Percentiles rank a stretch among this genome's conserved stretches.
These are phyloP conservation scores for Alternaria sp. DNA, from an alignment of 2,329 filamentous ascomycete genomes.

Conservation along the genomic window DNA sequence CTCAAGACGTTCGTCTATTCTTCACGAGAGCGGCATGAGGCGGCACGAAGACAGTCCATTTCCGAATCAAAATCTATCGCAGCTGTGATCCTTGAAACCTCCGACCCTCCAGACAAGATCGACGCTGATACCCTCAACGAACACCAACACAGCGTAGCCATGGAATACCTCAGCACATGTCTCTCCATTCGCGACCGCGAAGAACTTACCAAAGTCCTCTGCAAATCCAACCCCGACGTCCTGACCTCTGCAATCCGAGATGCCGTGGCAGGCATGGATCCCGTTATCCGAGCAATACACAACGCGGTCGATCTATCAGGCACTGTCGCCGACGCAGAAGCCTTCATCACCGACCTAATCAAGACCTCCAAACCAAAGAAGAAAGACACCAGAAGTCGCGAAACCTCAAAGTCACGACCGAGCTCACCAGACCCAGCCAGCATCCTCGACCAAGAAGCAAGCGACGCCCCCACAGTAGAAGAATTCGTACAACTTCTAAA, in stretches of 20 bases:
- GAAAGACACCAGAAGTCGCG: conserved; percentile 37
- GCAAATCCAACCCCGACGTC: conserved; percentile 73
- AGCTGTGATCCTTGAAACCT: conserved; percentile 67
- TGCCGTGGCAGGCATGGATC: conserved; percentile 72
- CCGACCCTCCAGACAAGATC: conserved; percentile 53
- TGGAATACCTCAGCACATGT: conserved; percentile 75
- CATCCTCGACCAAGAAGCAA: conserved; percentile 31
- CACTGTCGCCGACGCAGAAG: conserved; percentile 71
- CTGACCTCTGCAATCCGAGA: conserved; percentile 74
- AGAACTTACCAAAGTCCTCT: conserved; percentile 71
- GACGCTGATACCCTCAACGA: conserved; percentile 61
- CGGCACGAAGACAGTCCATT: conserved; percentile 65
- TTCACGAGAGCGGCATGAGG: conserved; percentile 65
- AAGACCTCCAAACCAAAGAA: conserved; percentile 58
- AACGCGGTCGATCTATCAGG: conserved; percentile 74
- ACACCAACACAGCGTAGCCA: conserved; percentile 68
- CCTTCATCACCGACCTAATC: conserved; percentile 76
- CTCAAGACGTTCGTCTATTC: conserved; percentile 67
- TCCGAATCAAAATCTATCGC: conserved; percentile 69
- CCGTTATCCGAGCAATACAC: conserved; percentile 76
- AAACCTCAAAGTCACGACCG: conserved; percentile 32
- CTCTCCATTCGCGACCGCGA: conserved; percentile 78
- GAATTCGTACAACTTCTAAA: conserved; percentile 74
- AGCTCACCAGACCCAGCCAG: conserved; percentile 39
- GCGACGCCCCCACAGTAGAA: conserved; percentile 66